phyloP scores from a whole-genome alignment of 108 stramenopile species.

The Cyclotella atomus region DNA sequence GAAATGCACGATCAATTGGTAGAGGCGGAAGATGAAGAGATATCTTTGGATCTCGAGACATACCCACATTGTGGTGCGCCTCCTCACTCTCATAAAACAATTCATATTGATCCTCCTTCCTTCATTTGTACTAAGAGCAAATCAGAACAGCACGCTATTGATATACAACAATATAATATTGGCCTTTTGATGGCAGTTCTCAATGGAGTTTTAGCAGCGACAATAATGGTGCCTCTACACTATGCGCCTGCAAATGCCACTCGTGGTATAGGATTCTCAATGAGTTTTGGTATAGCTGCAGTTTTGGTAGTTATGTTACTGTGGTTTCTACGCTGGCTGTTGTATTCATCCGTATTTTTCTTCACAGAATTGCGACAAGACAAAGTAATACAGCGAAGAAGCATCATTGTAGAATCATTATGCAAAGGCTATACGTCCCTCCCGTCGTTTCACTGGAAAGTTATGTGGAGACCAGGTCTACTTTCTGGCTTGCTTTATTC shows the following conservation, averaged over 20 bases:
- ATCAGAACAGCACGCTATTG: slow-evolving; percentile 11
- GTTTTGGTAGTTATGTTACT: slow-evolving; percentile 56
- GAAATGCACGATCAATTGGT: neutral
- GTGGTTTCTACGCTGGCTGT: slow-evolving; percentile 65
- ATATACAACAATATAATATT: slow-evolving; percentile 42
- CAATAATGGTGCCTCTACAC: slow-evolving; percentile 64
- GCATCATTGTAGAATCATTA: slow-evolving; percentile 27
- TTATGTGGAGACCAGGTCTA: slow-evolving; percentile 64
- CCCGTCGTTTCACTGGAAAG: slow-evolving; percentile 64
- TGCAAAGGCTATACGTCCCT: slow-evolving; percentile 48
- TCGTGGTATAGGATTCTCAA: slow-evolving; percentile 68
- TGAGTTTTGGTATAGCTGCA: slow-evolving; percentile 80
- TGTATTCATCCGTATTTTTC: slow-evolving; percentile 19
- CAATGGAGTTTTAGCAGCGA: slow-evolving; percentile 58
- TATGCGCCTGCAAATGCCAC: slow-evolving; percentile 56
- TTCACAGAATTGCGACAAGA: neutral
- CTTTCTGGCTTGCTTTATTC: slow-evolving; percentile 59
- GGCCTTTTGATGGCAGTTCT: slow-evolving; percentile 51
- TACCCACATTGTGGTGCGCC: slow-evolving; percentile 37
- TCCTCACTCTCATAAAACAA: slow-evolving; percentile 46
- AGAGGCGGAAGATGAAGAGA: slow-evolving; percentile 1
- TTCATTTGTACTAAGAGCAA: slow-evolving; percentile 3
- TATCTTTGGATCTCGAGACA: slow-evolving; percentile 31
- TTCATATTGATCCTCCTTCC: slow-evolving; percentile 35
- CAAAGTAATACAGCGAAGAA: slow-evolving; percentile 4